Evolutionary conservation across 2,329 filamentous ascomycete species (phyloP).

Genomic region (Cryphonectria carpinicola): DNA sequence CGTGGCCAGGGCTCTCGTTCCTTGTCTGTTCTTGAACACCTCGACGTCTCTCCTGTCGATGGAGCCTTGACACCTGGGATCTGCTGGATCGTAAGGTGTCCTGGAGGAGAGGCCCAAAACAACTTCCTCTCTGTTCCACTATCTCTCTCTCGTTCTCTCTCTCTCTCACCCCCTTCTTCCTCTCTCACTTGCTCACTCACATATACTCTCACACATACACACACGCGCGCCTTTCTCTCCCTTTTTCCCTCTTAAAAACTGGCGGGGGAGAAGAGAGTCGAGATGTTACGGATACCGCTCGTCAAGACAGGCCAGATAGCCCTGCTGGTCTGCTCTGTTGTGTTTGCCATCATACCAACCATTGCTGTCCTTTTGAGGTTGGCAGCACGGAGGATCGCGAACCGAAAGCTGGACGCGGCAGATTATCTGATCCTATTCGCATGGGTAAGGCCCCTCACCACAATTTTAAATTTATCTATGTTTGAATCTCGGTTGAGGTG

Average conservation of each 20-base stretch:
- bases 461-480: no score
- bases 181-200: background rate
- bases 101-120: background rate
- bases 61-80: background rate
- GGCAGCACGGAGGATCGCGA: conserved; percentile 18
- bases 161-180: background rate
- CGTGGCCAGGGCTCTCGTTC: background rate
- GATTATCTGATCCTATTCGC: conserved; percentile 17
- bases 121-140: no score
- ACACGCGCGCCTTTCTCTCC: background rate
- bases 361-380: conserved; percentile 15
- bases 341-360: conserved; percentile 20
- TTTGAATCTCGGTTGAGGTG: background rate
- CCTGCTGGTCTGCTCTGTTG: conserved; percentile 10
- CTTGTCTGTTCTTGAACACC: background rate
- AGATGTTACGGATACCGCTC: conserved; percentile 11
- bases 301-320: conserved; percentile 17
- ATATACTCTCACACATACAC: background rate
- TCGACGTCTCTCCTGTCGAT: conserved; percentile 7
- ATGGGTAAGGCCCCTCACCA: conserved; percentile 8
- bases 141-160: background rate
- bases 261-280: background rate
- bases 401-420: conserved; percentile 19
- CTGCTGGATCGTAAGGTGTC: conserved; percentile 9
- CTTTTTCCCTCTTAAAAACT: background rate